Conservation (phyloP, 2,329 filamentous ascomycete genomes). For the Aspergillus floridensis region DNA sequence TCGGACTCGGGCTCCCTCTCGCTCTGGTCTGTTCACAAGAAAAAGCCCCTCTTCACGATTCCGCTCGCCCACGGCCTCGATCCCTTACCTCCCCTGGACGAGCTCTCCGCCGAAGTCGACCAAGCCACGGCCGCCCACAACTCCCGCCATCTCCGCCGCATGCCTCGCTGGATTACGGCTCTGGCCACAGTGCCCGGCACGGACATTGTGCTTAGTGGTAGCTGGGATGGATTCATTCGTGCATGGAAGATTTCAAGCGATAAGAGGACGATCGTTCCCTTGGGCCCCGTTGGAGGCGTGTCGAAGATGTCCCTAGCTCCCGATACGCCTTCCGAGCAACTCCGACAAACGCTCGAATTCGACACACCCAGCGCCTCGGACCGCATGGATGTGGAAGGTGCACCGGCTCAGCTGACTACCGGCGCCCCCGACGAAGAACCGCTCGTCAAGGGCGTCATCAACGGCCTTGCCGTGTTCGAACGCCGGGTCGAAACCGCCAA, state of each 20-base stretch:
- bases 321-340: constrained; percentile 33
- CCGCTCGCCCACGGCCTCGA: constrained; percentile 83
- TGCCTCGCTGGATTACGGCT: constrained; percentile 85
- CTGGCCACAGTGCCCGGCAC: constrained; percentile 83
- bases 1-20: constrained; percentile 85
- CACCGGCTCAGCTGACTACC: constrained; percentile 14
- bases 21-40: constrained; percentile 88
- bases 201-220: constrained; percentile 84
- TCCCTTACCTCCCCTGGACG: constrained; percentile 62
- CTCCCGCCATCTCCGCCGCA: constrained; percentile 53
- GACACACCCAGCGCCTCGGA: constrained; percentile 30
- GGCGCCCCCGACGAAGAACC: constrained; percentile 26
- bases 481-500: constrained; percentile 53
- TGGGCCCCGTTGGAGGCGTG: constrained; percentile 62
- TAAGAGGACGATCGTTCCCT: constrained; percentile 70
- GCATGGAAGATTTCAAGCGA: constrained; percentile 84
- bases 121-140: constrained; percentile 50
- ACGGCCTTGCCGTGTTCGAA: constrained; percentile 85
- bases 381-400: constrained; percentile 21
- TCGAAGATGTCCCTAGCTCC: constrained; percentile 15
- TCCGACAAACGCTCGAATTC: constrained; percentile 34
- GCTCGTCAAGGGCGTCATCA: constrained; percentile 72
- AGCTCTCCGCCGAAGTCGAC: constrained; percentile 72
- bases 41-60: constrained; percentile 83
- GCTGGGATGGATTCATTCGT: constrained; percentile 87